These are phyloP conservation scores for Trichomonascaceae sp. DNA, from an alignment of 1,139 yeast genomes.

Conservation along the genomic window DNA sequence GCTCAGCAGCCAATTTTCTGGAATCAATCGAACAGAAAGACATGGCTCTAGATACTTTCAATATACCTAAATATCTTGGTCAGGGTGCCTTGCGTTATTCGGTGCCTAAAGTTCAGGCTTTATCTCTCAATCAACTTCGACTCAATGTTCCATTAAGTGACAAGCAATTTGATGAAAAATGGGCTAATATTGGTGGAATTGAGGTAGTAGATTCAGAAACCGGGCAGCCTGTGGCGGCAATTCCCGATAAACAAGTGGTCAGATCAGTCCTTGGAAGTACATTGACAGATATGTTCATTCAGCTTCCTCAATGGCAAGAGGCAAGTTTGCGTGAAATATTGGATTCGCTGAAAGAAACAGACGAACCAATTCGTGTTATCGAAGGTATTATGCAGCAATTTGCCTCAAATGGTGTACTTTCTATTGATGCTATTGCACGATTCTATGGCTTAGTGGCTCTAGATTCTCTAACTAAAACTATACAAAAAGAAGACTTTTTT, in stretches of 20 bases:
- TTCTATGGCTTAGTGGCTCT: conserved; percentile 61
- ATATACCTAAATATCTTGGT: conserved; percentile 48
- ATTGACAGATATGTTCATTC: conserved; percentile 41
- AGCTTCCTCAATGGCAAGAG: conserved; percentile 31
- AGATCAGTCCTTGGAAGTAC: conserved; percentile 23
- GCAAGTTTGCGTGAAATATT: conserved; percentile 28
- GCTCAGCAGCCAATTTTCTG: conserved; percentile 42
- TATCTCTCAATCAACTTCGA: conserved; percentile 38
- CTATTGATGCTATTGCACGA: conserved; percentile 32
- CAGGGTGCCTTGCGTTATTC: conserved; percentile 18
- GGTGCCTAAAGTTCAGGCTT: conserved; percentile 6
- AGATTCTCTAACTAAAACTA: conserved; percentile 28
- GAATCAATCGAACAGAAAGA: conserved; percentile 31
- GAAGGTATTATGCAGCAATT: conserved; percentile 46
- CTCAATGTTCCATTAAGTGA: conserved; percentile 51
- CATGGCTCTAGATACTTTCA: conserved; percentile 35
- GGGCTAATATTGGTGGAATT: conserved; percentile 57
- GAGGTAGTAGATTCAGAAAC: conserved; percentile 35
- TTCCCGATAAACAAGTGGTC: conserved; percentile 35
- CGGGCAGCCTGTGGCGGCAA: conserved; percentile 27
- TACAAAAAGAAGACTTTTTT: conserved; percentile 14
- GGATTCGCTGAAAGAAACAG: conserved; percentile 20
- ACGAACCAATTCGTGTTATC: conserved; percentile 35
- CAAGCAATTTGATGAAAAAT: conserved; percentile 45
- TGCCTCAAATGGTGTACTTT: conserved; percentile 21